Evolutionary conservation across 306 rosid genomes (phyloP).

Genomic region (Oxytropis ochrocephala): DNA sequence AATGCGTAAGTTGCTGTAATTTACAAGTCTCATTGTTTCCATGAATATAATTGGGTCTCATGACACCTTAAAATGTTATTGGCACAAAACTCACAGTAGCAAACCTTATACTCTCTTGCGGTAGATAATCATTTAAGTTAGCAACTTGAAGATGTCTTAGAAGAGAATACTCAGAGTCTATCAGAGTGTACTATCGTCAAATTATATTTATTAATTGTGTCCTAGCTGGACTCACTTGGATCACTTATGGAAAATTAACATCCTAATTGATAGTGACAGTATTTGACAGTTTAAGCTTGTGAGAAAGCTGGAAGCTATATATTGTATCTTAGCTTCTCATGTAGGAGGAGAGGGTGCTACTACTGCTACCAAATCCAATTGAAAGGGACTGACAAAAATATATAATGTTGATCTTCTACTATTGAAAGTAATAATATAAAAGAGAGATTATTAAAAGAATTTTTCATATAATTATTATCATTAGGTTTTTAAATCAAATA

Average conservation of each 20-base stretch:
- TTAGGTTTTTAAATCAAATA: not conserved
- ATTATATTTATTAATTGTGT: slow-evolving; percentile 8
- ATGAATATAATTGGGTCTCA: too few species aligned
- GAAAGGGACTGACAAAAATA: not conserved
- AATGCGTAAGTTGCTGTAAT: not conserved
- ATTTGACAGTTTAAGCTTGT: not conserved
- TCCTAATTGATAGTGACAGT: slow-evolving; percentile 16
- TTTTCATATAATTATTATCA: too few species aligned
- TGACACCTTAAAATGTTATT: not conserved
- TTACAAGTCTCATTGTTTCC: too few species aligned
- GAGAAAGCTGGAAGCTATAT: not conserved
- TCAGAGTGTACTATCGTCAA: slow-evolving; percentile 4
- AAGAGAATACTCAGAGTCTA: slow-evolving; percentile 11
- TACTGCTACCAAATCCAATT: slow-evolving; percentile 15
- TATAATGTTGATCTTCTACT: not conserved
- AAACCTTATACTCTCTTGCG: not conserved
- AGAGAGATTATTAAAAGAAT: too few species aligned
- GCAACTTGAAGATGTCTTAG: slow-evolving; percentile 11
- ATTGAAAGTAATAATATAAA: slow-evolving; percentile 19
- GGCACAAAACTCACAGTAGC: not conserved
- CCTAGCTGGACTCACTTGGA: slow-evolving; percentile 18
- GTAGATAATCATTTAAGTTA: slow-evolving; percentile 22
- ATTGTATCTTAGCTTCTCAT: slow-evolving; percentile 5
- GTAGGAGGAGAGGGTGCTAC: slow-evolving; percentile 16
- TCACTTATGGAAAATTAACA: slow-evolving; percentile 15